phyloP scores from a whole-genome alignment of 345 rosid species.

The Stellera chamaejasme region DNA sequence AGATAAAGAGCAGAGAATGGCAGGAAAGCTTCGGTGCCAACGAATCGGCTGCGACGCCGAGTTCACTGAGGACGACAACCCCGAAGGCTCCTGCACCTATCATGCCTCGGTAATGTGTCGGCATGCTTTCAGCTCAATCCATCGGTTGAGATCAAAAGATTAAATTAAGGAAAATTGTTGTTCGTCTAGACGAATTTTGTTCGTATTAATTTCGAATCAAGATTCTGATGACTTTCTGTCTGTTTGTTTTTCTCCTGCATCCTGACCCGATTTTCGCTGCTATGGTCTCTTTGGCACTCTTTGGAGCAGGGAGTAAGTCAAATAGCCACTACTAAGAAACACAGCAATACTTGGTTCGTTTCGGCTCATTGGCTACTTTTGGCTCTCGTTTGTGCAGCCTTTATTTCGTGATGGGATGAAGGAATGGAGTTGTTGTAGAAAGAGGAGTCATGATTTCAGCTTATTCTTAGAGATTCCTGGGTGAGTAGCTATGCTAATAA shows the following conservation, averaged over 20 bases:
- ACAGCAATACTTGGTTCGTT: background rate
- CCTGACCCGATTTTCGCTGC: conserved; percentile 20
- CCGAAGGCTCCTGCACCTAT: conserved; percentile 75
- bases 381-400: conserved; percentile 43
- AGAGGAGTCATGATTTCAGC: conserved; percentile 85
- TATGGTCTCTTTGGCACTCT: background rate
- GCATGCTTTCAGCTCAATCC: no score
- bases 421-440: conserved; percentile 99
- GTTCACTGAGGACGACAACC: conserved; percentile 77
- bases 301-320: conserved; percentile 66
- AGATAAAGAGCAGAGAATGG: conserved; percentile 24
- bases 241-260: conserved; percentile 12
- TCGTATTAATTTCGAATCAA: no score
- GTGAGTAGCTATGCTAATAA: conserved; percentile 25
- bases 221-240: background rate
- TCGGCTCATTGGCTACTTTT: conserved; percentile 1
- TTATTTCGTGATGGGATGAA: conserved; percentile 90
- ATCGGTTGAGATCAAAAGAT: no score
- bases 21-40: conserved; percentile 55
- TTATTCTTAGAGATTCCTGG: conserved; percentile 86
- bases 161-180: no score
- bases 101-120: conserved; percentile 51
- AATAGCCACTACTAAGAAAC: background rate
- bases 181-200: no score
- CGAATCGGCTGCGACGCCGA: conserved; percentile 80